Evolutionary conservation across 1,139 yeast species (phyloP), one percentile per base, ranked within the genome.

Genomic region (Hansenula anomala): DNA sequence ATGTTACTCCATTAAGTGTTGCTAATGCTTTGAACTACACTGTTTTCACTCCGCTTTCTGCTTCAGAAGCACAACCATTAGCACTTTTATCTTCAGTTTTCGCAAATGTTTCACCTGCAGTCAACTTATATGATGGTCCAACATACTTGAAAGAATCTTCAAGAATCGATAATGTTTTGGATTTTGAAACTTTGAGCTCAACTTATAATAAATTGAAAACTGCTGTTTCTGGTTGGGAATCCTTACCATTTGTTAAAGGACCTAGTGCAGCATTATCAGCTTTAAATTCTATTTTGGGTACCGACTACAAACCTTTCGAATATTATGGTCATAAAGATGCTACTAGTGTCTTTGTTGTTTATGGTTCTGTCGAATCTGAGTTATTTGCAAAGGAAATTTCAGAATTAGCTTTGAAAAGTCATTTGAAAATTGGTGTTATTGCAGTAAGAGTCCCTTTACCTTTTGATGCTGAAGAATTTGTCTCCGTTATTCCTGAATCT

Each of bases 81-180:
- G 61, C 95, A 23, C 63, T 86, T 34, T 69, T 87, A 54, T 73
- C 90, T 42, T 70, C 81, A 36, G 82, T 75, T 41, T 65, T 85
- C 51, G 79, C 94, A 15, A 67, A 76, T 29, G 71, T 77, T 26
- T 61, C 66, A 30, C 87, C 92, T 5, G 71, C 83, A 17, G 60
- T 87, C 41, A 80, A 83, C 60, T 69, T 86, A 48, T 85, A 81
- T 58, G 97, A 89, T 56, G 97, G 97, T 33, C 69, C 86, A 14
- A 74, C 79, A 38, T 80, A 78, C 45, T 60, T 80, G 38, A 78
- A 76, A 51, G 73, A 79, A 46, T 74, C 72, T 51, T 65, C 75
- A 46, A 74, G 73, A 49, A 69, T 71, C 45, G 55, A 63, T 12
- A 64, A 67, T 33, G 73, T 78, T 40, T 60, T 73, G 40, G 60